These are phyloP conservation scores for Acidiella bohemica DNA, from an alignment of 495 filamentous ascomycete species.

Conservation along the genomic window DNA sequence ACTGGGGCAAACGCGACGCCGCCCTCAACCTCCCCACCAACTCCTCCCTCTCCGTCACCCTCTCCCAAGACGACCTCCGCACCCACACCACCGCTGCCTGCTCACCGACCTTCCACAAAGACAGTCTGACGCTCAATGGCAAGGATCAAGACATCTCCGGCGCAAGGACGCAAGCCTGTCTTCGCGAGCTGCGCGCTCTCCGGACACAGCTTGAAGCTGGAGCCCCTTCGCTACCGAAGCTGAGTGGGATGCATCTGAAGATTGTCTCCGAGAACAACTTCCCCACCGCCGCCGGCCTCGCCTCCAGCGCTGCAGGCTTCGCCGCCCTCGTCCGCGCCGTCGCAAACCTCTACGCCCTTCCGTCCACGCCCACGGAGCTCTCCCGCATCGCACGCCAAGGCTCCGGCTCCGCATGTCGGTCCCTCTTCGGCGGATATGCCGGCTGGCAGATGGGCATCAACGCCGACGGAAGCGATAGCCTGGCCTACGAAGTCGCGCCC, in stretches of 20 bases:
- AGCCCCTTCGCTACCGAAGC: slow-evolving; percentile 58
- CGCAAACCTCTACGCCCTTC: slow-evolving; percentile 78
- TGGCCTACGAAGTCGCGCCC: slow-evolving; percentile 74
- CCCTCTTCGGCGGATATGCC: slow-evolving; percentile 86
- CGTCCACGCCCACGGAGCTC: slow-evolving; percentile 61
- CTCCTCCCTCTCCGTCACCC: slow-evolving; percentile 88
- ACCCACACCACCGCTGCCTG: slow-evolving; percentile 94
- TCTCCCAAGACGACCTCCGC: slow-evolving; percentile 84
- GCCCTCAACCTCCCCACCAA: slow-evolving; percentile 94
- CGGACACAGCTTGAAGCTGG: slow-evolving; percentile 58
- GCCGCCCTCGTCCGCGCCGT: slow-evolving; percentile 87
- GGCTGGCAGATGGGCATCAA: slow-evolving; percentile 70
- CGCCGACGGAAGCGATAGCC: slow-evolving; percentile 66
- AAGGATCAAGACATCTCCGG: slow-evolving; percentile 69
- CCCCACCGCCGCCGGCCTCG: slow-evolving; percentile 93
- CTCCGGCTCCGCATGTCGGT: slow-evolving; percentile 83
- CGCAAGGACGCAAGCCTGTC: slow-evolving; percentile 79
- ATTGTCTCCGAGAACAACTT: slow-evolving; percentile 96
- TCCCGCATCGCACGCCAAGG: slow-evolving; percentile 87
- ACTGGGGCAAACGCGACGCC: slow-evolving; percentile 94
- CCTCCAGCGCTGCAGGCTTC: slow-evolving; percentile 84
- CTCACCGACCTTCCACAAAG: slow-evolving; percentile 58
- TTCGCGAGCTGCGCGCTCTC: slow-evolving; percentile 66
- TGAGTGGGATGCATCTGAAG: slow-evolving; percentile 58
- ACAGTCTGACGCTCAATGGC: slow-evolving; percentile 76